Conservation (phyloP, 345 rosid species). For the Salix purpurea region DNA sequence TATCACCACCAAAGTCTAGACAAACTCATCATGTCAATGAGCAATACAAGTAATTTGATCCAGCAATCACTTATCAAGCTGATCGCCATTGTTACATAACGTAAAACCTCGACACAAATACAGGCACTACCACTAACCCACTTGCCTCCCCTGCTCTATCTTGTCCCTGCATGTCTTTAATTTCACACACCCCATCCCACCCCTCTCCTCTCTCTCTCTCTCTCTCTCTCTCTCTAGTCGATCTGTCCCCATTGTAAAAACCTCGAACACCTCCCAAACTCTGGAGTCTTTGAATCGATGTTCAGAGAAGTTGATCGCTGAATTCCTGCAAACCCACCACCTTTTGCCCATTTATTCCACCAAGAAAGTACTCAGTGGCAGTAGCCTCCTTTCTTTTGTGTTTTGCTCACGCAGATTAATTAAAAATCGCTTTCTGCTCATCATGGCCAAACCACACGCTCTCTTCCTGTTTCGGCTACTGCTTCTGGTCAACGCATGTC, state of each 20-base stretch:
- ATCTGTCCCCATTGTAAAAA: no score
- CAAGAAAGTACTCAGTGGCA: not conserved
- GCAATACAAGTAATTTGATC: no score
- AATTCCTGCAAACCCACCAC: not conserved
- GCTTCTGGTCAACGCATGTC: not conserved
- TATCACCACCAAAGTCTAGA: no score
- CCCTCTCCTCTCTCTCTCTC: not conserved
- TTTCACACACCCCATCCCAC: not conserved
- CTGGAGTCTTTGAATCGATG: not conserved
- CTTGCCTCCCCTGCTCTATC: no score
- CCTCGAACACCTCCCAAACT: not conserved
- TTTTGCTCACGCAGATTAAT: not conserved
- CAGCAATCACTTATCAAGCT: no score
- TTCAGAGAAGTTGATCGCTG: not conserved
- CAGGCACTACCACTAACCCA: not conserved
- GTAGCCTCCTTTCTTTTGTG: not conserved
- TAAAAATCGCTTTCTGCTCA: not conserved
- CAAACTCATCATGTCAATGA: no score
- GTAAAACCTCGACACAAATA: not conserved
- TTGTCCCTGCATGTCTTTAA: no score
- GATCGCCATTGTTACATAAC: no score
- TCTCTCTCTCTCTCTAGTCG: no score
- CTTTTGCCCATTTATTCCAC: not conserved
- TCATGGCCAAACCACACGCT: not conserved
- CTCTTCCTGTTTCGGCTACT: slow-evolving; percentile 2